Evolutionary conservation across 768 basidiomycete genomes (phyloP).

Genomic region (Mycena epipterygia): DNA sequence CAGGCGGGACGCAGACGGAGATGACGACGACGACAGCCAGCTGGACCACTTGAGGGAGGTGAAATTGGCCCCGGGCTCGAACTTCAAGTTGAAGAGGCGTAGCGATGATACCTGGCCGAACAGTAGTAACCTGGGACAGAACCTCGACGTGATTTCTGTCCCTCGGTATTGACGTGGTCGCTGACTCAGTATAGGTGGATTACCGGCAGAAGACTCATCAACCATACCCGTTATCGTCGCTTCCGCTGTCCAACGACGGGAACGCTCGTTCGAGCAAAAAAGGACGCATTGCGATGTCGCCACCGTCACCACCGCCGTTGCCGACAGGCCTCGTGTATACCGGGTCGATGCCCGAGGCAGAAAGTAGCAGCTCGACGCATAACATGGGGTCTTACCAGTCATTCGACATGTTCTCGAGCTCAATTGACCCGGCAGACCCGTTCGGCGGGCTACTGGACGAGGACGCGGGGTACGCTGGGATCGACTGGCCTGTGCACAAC

Average conservation of each 20-base stretch:
- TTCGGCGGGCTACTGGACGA: conserved; percentile 33
- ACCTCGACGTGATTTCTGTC: conserved; percentile 29
- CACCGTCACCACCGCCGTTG: conserved; percentile 10
- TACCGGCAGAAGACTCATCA: conserved; percentile 16
- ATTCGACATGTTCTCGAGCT: conserved; percentile 19
- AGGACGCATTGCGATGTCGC: conserved; percentile 31
- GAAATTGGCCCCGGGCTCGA: conserved; percentile 34
- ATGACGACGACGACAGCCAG: conserved; percentile 44
- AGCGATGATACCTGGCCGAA: conserved; percentile 17
- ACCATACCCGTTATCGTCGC: conserved; percentile 17
- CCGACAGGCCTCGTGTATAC: conserved; percentile 27
- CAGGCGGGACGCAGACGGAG: conserved; percentile 46
- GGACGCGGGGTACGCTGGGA: conserved; percentile 23
- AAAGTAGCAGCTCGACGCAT: conserved; percentile 27
- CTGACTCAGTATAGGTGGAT: conserved; percentile 11
- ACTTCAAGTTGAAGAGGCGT: too few species aligned
- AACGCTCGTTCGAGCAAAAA: conserved; percentile 35
- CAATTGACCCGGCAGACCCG: conserved; percentile 27
- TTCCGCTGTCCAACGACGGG: conserved; percentile 35
- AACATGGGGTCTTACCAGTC: conserved; percentile 20
- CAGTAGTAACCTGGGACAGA: conserved; percentile 21
- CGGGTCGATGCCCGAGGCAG: conserved; percentile 30
- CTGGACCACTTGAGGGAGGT: conserved; percentile 49
- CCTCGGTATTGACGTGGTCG: too few species aligned
- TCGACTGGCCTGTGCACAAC: conserved; percentile 37